Conservation (phyloP, 202 grass and related monocot species). For the Musa balbisiana region DNA sequence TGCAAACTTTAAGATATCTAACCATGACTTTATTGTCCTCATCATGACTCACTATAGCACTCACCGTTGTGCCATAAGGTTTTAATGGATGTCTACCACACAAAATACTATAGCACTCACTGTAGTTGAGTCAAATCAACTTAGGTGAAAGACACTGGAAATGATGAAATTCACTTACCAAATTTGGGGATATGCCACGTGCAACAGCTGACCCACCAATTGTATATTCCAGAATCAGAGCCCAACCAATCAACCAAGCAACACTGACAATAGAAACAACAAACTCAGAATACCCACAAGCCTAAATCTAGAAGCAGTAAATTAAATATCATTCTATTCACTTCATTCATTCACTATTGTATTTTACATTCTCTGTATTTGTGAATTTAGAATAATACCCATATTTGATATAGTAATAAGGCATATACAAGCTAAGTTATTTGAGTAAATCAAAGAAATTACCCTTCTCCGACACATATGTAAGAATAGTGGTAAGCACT, state of each 20-base stretch:
- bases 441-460: slow-evolving; percentile 25
- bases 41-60: too few relatives aligned
- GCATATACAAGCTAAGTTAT: not conserved
- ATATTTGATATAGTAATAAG: not conserved
- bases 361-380: not conserved
- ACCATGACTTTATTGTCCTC: too few relatives aligned
- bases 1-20: too few relatives aligned
- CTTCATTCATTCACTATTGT: not conserved
- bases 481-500: slow-evolving; percentile 96
- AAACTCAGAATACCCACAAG: not conserved
- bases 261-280: slow-evolving; percentile 41
- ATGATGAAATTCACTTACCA: slow-evolving; percentile 45
- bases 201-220: slow-evolving; percentile 97
- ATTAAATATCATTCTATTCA: not conserved
- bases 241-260: slow-evolving; percentile 98
- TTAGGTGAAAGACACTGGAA: not conserved
- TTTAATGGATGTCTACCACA: too few relatives aligned
- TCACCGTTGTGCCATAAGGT: too few relatives aligned
- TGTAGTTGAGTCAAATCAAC: not conserved
- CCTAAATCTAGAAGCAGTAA: not conserved
- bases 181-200: slow-evolving; percentile 91
- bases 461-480: slow-evolving; percentile 98
- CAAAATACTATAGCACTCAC: too few relatives aligned
- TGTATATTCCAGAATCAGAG: slow-evolving; percentile 92
- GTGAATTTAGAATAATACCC: too few relatives aligned